Evolutionary conservation across 164 flowering plant genomes (phyloP), one percentile per base, ranked within the genome.

Genomic region (Kingdonia uniflora): DNA sequence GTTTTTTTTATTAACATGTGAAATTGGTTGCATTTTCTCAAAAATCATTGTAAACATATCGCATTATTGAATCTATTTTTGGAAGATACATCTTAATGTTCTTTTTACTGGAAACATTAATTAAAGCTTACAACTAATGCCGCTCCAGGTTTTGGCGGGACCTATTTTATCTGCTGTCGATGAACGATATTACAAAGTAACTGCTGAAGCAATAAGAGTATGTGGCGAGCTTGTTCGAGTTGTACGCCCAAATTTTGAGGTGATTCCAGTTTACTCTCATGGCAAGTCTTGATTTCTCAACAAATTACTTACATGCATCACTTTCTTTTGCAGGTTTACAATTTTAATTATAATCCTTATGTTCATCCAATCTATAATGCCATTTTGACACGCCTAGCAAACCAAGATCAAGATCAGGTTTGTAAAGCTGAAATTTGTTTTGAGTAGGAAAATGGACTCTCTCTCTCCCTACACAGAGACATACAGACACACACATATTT

Each of bases 351-450:
- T 61, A 73, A 69, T 66, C 94, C 90, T 17, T 87, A 77, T 74
- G 96, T 89, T 50, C 90, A 63, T 63, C 95, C 97, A 42, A 85
- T 94, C 54, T 94, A 89, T 59, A 72, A 74, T 67, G 86, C 96
- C 60, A 89, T 89, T 48, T 80, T 94, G 85, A 70, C 80, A 49
- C 87, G 99, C 38, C 62, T 94, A 64, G 87, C 87, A 16, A 94
- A 94, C 66, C 96, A 94, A 81, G 99, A 94, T 72, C 99, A 89
- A 68, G 99, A 94, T 74, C 99, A 91, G 95, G 98, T 85, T 50
- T 49, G 76, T 56, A 37, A 43, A 29, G 4, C 35, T 29, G 35
- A 4, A 29, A 29, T 8, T 8, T 8, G 8, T 29, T 29, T 29
- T 29, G 35, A 4, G 35, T 29, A 29, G 35, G 35, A 29, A 29